Percentiles rank a stretch among this genome's conserved stretches.
phyloP scores from a whole-genome alignment of 2,329 filamentous ascomycete genomes.

The Arachnomyces sp. region DNA sequence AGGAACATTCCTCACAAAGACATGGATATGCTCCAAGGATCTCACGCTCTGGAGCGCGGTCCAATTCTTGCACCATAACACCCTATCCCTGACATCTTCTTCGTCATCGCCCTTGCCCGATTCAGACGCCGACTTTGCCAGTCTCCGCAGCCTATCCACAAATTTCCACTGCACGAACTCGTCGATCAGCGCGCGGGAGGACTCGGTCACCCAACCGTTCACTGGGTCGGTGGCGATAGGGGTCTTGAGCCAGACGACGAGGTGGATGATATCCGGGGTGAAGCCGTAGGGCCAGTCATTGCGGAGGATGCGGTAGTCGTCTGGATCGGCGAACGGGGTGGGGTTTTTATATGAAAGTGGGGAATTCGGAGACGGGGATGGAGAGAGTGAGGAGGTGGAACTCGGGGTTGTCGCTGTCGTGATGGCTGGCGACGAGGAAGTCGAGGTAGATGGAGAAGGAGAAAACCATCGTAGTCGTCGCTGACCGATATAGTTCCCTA shows the following conservation, averaged over 20 bases:
- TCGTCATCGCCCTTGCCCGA: conserved; percentile 26
- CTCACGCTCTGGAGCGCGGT: conserved; percentile 54
- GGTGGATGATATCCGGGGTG: conserved; percentile 46
- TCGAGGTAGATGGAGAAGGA: too few relatives aligned
- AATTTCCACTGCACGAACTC: conserved; percentile 46
- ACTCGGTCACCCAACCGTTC: conserved; percentile 45
- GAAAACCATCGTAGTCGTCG: conserved; percentile 48
- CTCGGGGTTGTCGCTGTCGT: conserved; percentile 16
- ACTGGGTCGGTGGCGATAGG: conserved; percentile 39
- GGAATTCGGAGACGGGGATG: conserved; percentile 2
- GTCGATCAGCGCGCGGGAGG: conserved; percentile 42
- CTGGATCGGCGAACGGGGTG: conserved; percentile 46
- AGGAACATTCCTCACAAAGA: conserved; percentile 44
- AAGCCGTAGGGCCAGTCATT: conserved; percentile 61
- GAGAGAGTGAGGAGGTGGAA: conserved; percentile 30
- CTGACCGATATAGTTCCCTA: conserved; percentile 50
- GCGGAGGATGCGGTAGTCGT: conserved; percentile 50
- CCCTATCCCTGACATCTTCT: conserved; percentile 33
- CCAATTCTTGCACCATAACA: conserved; percentile 62
- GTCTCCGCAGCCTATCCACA: conserved; percentile 30
- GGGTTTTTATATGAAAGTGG: conserved; percentile 30
- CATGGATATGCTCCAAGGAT: conserved; percentile 51
- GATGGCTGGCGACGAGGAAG: conserved; percentile 15
- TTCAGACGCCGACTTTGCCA: too few relatives aligned
- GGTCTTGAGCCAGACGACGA: conserved; percentile 52